These are phyloP conservation scores for Phaffomyces antillensis DNA, from an alignment of 805 yeast genomes.

Conservation along the genomic window DNA sequence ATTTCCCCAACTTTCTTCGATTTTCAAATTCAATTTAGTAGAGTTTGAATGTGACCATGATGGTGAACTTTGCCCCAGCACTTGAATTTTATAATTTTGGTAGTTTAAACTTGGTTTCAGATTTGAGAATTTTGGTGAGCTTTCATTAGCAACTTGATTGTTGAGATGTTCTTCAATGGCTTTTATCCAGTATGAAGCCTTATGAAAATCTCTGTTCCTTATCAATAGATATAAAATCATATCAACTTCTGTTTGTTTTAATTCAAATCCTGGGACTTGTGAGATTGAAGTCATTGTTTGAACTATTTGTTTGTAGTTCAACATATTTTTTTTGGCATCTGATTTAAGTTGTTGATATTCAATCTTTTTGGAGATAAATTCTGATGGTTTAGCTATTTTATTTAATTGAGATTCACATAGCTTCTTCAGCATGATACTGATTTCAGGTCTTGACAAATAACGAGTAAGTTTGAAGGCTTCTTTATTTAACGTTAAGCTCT, in stretches of 20 bases:
- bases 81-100: slow-evolving; percentile 13
- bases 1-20: not conserved
- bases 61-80: slow-evolving; percentile 15
- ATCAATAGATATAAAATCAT: slow-evolving; percentile 1
- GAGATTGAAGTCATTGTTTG: not conserved
- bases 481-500: not conserved
- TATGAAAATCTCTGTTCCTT: not conserved
- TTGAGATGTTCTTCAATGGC: not conserved
- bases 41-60: slow-evolving; percentile 8
- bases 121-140: not conserved
- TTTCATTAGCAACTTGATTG: not conserved
- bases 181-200: slow-evolving; percentile 7
- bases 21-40: not conserved
- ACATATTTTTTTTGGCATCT: not conserved
- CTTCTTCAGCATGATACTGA: not conserved
- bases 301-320: slow-evolving; percentile 1
- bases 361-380: not conserved
- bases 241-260: slow-evolving; percentile 2
- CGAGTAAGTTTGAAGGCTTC: not conserved
- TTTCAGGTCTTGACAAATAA: slow-evolving; percentile 4
- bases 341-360: not conserved
- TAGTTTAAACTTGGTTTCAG: slow-evolving; percentile 6
- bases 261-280: not conserved
- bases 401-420: slow-evolving; percentile 1
- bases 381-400: not conserved